Conservation (phyloP, 2,329 filamentous ascomycete genomes). For the Paecilomyces fulvus region DNA sequence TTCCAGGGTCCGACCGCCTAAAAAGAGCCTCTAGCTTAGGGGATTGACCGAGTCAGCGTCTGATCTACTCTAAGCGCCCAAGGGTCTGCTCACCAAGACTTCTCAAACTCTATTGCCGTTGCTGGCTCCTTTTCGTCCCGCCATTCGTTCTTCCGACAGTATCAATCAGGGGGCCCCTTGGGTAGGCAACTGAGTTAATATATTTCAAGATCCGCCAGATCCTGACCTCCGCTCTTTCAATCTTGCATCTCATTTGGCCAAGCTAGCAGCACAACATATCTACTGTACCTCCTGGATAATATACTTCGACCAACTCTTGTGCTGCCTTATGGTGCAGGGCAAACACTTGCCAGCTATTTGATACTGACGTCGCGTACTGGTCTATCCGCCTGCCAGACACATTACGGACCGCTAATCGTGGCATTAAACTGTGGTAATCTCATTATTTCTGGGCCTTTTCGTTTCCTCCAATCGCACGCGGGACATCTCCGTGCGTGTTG, state of each 20-base stretch:
- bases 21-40: not conserved
- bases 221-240: not conserved
- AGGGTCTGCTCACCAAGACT: not conserved
- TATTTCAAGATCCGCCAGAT: not conserved
- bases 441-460: slow-evolving; percentile 1
- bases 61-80: not conserved
- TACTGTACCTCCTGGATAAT: not conserved
- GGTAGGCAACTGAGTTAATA: not conserved
- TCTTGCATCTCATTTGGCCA: not conserved
- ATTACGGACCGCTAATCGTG: not conserved
- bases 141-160: not conserved
- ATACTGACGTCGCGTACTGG: not conserved
- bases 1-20: not conserved
- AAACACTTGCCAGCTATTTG: not conserved
- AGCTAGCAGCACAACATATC: not conserved
- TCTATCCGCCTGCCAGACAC: not conserved
- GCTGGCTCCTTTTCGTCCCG: not conserved
- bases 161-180: not conserved
- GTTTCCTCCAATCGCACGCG: not conserved
- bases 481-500: not conserved
- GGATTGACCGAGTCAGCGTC: not conserved
- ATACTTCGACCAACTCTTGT: not conserved
- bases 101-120: not conserved
- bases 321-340: not conserved
- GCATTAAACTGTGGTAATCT: not conserved